These are phyloP conservation scores for Zymoseptoria brevis DNA, from an alignment of 2,329 filamentous ascomycete genomes.

Conservation along the genomic window DNA sequence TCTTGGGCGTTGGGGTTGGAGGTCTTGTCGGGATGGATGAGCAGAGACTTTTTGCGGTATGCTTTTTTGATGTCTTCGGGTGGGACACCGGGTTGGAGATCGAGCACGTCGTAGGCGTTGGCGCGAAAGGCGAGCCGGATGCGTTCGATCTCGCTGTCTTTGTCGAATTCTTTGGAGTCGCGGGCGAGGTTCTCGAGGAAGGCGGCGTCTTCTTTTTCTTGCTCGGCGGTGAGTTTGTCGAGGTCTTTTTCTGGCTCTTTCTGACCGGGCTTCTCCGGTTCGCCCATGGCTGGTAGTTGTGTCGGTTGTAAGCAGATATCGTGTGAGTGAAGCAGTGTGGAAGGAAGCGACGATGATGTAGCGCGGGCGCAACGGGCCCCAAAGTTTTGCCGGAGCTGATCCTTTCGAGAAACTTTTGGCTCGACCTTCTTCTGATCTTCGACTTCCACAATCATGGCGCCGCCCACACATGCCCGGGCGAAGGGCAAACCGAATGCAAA, in stretches of 20 bases:
- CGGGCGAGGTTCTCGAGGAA: slow-evolving; percentile 73
- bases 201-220: slow-evolving; percentile 51
- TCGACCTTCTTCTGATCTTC: neutral
- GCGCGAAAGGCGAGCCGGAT: slow-evolving; percentile 85
- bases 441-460: slow-evolving; percentile 12
- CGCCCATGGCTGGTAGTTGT: neutral
- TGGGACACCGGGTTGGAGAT: slow-evolving; percentile 87
- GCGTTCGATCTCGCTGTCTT: slow-evolving; percentile 94
- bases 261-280: neutral
- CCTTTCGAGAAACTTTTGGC: neutral
- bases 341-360: neutral
- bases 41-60: slow-evolving; percentile 95
- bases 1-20: slow-evolving; percentile 84
- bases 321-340: neutral
- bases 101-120: slow-evolving; percentile 83
- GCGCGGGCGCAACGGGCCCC: neutral
- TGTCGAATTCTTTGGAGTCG: slow-evolving; percentile 84
- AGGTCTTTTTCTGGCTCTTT: slow-evolving; percentile 22
- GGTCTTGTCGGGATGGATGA: slow-evolving; percentile 98
- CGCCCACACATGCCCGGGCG: slow-evolving; percentile 36
- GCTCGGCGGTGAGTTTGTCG: slow-evolving; percentile 25
- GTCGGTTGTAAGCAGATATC: neutral
- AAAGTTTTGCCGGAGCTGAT: slow-evolving; percentile 5
- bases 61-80: slow-evolving; percentile 91
- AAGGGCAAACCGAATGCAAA: slow-evolving; percentile 46